A percentile compares a stretch with the other conserved stretches of the same genome.
Evolutionary conservation across 1,284 basidiomycete species (phyloP).

Genomic region (Pisolithus thermaeus): DNA sequence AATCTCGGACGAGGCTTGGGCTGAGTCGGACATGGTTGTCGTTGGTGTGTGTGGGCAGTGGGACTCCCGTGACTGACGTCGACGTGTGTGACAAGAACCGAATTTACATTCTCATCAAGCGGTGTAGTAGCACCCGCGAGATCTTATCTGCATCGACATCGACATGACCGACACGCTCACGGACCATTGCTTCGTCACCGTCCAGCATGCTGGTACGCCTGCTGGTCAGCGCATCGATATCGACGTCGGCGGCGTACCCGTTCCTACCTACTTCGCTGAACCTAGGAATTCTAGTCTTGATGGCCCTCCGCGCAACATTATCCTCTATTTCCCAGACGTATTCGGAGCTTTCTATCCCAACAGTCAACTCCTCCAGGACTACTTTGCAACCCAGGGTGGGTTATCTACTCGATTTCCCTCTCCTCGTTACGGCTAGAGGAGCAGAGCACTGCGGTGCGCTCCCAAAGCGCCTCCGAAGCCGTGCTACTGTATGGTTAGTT

Average conservation of each 20-base stretch:
- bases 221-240: constrained; percentile 28
- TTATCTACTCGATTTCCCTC: neutral
- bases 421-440: too few relatives aligned
- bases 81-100: neutral
- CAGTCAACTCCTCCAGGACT: constrained; percentile 48
- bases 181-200: constrained; percentile 37
- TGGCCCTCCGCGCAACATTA: constrained; percentile 32
- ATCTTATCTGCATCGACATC: neutral
- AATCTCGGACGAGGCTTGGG: constrained; percentile 41
- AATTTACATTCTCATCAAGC: too few relatives aligned
- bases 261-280: constrained; percentile 48
- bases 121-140: too few relatives aligned
- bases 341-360: constrained; percentile 48
- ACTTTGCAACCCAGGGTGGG: constrained; percentile 45
- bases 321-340: constrained; percentile 49
- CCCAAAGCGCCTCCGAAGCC: neutral
- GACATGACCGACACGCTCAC: constrained; percentile 17
- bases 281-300: constrained; percentile 21
- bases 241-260: constrained; percentile 37
- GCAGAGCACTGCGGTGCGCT: neutral
- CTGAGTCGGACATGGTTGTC: constrained; percentile 44
- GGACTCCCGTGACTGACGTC: neutral
- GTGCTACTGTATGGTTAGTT: neutral
- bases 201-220: constrained; percentile 45
- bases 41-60: neutral